Evolutionary conservation across 345 rosid genomes (phyloP), one percentile per base, ranked within the genome.

Genomic region (Populus davidiana): DNA sequence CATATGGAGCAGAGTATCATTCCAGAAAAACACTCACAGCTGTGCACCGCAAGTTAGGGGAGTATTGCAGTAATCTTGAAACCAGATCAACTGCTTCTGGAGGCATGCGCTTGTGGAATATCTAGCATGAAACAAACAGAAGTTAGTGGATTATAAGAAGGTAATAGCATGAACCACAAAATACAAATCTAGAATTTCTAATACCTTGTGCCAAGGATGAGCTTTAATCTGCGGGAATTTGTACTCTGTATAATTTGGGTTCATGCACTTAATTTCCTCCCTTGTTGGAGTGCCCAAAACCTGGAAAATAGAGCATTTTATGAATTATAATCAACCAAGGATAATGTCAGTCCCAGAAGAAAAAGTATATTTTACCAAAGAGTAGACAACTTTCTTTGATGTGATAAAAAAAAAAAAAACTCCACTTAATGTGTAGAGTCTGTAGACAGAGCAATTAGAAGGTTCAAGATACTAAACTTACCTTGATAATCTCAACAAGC

Each of bases 171-270:
- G 71, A 73, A 52, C 68, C 14, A 41, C 23, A 52, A 64, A 23
- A 68, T 25, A 5, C 74, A 72, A 61, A 43, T 17, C 33, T 69
- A 38, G 63, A 35, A 74, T 74, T 43, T 38, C 59, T 49, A 21
- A 38, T 87, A 95, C 99, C 96, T 96, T 95, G 83, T 95, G 99
- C 99, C 99, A 95, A 5, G 99, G 99, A 80, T 93, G 99, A 79
- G 99, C 99, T 83, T 94, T 94, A 47, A 94, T 94, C 86, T 94
- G 99, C 77, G 99, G 99, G 71, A 95, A 95, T 73, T 95, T 93
- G 86, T 88, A 92, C 79, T 96, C 99, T 0, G 97, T 96, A 80
- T 96, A 96, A 74, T 93, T 91, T 25, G 99, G 99, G 69, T 96
- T 96, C 99, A 96, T 96, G 90, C 99, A 95, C 77, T 93, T 93